Evolutionary conservation across 2,329 filamentous ascomycete species (phyloP), one percentile per base, ranked within the genome.

Genomic region (Mariannaea elegans): DNA sequence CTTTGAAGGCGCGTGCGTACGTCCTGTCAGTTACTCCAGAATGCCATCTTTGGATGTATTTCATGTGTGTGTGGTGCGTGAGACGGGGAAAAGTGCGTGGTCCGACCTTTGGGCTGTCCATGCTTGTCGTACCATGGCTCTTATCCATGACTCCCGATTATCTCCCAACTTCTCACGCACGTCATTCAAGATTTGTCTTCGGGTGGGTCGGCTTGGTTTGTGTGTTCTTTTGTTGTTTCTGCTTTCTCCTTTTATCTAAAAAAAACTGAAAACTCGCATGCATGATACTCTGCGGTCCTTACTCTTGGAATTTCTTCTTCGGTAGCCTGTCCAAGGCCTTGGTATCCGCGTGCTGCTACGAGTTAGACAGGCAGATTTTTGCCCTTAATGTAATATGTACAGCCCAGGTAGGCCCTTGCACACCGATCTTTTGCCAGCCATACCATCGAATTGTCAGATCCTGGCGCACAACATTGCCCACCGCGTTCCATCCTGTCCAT

Each of bases 51-150:
- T 46, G 49, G 18, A 53, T 32, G 48, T 47, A 24, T 49, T 42
- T 36, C 44, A 52, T 29, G 46, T 48, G 61, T 42, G 39, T 54
- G 56, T 55, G 34, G 31, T 50, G 53, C 38, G 48, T 39, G 29
- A 65, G 51, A 47, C 55, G 50, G 49, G 21, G 38, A 44, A 63
- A 41, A 38, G 51, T 44, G 39, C 41, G 57, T 65, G 57, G 62
- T 62, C 49, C 58, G 59, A 61, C 50, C 36, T 45, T 46, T 56
- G 31, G 52, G 32, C 52, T 50, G 36, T 65, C 50, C 23, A 56
- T 42, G 38, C 23, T 39, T 29, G 34, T 67, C 67, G 45, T 68
- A 62, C 60, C 65, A 65, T 46, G 39, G 49, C 34, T 32, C 23
- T 18, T 39, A 56, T 59, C 49, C 39, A 54, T 36, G 27, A 32